These are phyloP conservation scores for Aspergillus proliferans DNA, from an alignment of 2,329 filamentous ascomycete genomes.

Conservation along the genomic window DNA sequence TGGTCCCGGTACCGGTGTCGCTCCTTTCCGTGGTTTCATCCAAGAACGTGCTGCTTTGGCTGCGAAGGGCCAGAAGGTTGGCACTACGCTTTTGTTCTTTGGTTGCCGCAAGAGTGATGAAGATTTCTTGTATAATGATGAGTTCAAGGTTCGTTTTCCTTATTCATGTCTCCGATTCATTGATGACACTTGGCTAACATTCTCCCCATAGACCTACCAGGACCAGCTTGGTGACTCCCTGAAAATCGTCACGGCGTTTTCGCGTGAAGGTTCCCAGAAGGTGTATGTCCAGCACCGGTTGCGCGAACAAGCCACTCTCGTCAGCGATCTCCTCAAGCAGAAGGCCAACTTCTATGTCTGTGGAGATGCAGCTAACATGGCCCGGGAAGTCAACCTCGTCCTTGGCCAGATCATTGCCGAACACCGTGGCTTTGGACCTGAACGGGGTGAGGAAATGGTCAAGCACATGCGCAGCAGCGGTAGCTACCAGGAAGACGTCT, in stretches of 20 bases:
- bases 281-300: constrained; percentile 95
- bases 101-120: constrained; percentile 83
- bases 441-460: constrained; percentile 91
- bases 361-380: constrained; percentile 96
- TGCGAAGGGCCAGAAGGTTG: constrained; percentile 72
- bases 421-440: constrained; percentile 71
- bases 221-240: constrained; percentile 80
- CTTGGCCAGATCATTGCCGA: constrained; percentile 80
- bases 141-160: constrained; percentile 72
- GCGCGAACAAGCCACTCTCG: constrained; percentile 71
- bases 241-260: constrained; percentile 88
- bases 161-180: neutral
- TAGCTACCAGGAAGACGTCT: constrained; percentile 84
- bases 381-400: constrained; percentile 83
- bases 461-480: constrained; percentile 94
- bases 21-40: constrained; percentile 90
- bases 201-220: constrained; percentile 63
- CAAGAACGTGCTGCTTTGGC: constrained; percentile 86
- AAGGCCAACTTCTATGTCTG: constrained; percentile 96
- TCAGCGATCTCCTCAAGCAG: constrained; percentile 79
- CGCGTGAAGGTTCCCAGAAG: constrained; percentile 78
- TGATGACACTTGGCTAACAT: constrained; percentile 17
- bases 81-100: constrained; percentile 86
- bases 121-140: constrained; percentile 85
- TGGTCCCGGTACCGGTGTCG: constrained; percentile 91